A percentile compares a stretch with the other conserved stretches of the same genome.
Evolutionary conservation across 306 rosid genomes (phyloP).

Genomic region (Pterocarpus macrocarpus): DNA sequence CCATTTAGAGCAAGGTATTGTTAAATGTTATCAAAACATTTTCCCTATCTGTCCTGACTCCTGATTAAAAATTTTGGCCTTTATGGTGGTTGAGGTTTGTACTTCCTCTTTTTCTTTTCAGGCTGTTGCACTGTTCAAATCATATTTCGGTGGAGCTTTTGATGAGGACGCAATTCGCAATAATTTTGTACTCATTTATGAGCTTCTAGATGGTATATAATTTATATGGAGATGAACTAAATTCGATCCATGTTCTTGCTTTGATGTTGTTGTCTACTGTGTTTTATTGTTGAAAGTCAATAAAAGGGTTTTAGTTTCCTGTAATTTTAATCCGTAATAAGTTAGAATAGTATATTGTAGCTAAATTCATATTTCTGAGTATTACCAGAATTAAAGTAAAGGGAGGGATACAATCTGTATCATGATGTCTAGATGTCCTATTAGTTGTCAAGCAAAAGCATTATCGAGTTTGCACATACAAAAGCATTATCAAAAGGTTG

Average conservation of each 20-base stretch:
- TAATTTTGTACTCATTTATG: constrained; percentile 96
- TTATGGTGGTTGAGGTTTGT: constrained; percentile 35
- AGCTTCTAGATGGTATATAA: constrained; percentile 88
- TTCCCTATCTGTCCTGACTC: constrained; percentile 17
- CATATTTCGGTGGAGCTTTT: constrained; percentile 98
- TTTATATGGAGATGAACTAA: constrained; percentile 25
- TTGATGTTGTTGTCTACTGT: constrained; percentile 28
- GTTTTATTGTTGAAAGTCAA: constrained; percentile 13
- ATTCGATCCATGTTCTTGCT: constrained; percentile 12
- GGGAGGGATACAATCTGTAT: background rate
- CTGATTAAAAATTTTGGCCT: background rate
- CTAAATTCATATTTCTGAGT: constrained; percentile 23
- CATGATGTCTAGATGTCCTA: constrained; percentile 7
- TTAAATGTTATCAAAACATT: background rate
- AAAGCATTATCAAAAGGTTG: background rate
- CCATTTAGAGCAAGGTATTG: background rate
- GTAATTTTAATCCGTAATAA: background rate
- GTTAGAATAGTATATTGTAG: constrained; percentile 26
- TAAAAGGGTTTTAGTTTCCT: background rate
- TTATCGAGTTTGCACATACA: background rate
- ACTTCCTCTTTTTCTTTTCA: constrained; percentile 49
- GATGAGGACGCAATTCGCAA: constrained; percentile 99
- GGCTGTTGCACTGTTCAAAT: constrained; percentile 97
- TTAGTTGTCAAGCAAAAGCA: background rate
- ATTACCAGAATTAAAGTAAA: background rate